A percentile compares a stretch with the other conserved stretches of the same genome.
phyloP scores from a whole-genome alignment of 768 basidiomycete genomes.

The Lactarius trivialis region DNA sequence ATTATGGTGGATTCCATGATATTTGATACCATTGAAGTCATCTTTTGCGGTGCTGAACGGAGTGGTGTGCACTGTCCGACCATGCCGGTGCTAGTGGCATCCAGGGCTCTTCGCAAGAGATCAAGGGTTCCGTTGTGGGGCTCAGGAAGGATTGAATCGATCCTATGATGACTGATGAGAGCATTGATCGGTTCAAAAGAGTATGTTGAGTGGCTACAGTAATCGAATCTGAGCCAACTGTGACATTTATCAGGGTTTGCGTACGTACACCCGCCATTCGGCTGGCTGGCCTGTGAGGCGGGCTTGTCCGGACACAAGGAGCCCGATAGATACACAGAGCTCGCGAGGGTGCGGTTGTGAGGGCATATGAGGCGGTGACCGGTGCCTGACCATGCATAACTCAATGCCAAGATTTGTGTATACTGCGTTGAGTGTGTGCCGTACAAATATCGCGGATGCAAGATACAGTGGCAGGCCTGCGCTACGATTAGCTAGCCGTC shows the following conservation, averaged over 20 bases:
- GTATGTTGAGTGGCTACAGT: constrained; percentile 60
- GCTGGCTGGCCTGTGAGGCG: constrained; percentile 55
- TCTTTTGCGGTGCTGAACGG: no score
- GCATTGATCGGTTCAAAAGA: constrained; percentile 62
- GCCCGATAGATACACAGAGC: constrained; percentile 42
- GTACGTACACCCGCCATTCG: constrained; percentile 71
- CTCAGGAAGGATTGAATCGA: constrained; percentile 74
- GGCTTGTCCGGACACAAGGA: constrained; percentile 50
- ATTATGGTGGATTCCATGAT: not conserved
- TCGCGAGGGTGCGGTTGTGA: constrained; percentile 18
- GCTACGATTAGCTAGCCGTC: not conserved
- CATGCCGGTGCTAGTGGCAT: not conserved
- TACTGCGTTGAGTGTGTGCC: constrained; percentile 69
- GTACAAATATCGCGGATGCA: constrained; percentile 60
- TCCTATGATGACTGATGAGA: constrained; percentile 53
- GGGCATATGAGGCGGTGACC: constrained; percentile 24
- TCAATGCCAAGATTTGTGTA: constrained; percentile 60
- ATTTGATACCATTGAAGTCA: not conserved
- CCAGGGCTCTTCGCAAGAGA: constrained; percentile 39
- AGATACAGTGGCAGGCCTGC: constrained; percentile 67
- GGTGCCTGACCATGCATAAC: constrained; percentile 40
- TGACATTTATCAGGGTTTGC: constrained; percentile 3
- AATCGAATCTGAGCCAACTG: not conserved
- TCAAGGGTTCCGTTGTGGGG: constrained; percentile 69
- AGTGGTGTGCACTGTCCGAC: not conserved